These are phyloP conservation scores for Aspergillus sclerotioniger DNA, from an alignment of 495 filamentous ascomycete species.

Conservation along the genomic window DNA sequence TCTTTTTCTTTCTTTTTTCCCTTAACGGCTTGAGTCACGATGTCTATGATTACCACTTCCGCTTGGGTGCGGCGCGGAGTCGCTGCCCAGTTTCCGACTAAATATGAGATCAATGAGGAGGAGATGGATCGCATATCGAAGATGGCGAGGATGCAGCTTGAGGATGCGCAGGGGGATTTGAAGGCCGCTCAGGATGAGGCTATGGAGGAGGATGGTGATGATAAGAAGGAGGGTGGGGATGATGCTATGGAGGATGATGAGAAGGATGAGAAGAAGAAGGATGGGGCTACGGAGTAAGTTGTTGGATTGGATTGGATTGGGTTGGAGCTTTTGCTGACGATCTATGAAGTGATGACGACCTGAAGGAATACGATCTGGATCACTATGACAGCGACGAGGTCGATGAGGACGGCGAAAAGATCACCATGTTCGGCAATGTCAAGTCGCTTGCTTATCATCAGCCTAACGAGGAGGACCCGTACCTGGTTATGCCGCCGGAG, in stretches of 20 bases:
- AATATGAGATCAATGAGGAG: constrained; percentile 87
- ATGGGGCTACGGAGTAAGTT: constrained; percentile 19
- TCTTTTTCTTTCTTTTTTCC: constrained; percentile 2
- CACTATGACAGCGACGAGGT: constrained; percentile 86
- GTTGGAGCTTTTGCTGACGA: background rate
- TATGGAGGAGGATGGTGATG: constrained; percentile 29
- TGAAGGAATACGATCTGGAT: constrained; percentile 94
- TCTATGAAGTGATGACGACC: constrained; percentile 63
- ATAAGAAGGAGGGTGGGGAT: constrained; percentile 31
- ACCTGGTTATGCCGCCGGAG: constrained; percentile 79
- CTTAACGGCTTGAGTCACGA: background rate
- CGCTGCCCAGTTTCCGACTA: constrained; percentile 85
- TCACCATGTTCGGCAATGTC: constrained; percentile 94
- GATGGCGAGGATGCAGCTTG: constrained; percentile 85
- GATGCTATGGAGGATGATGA: constrained; percentile 32
- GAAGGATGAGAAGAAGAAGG: constrained; percentile 27
- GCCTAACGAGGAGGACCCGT: constrained; percentile 89
- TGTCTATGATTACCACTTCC: constrained; percentile 91
- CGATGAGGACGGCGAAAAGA: constrained; percentile 61
- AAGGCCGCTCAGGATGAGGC: constrained; percentile 57
- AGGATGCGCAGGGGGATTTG: constrained; percentile 86
- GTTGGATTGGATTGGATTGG: background rate
- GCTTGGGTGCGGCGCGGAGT: constrained; percentile 93
- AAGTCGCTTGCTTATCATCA: constrained; percentile 90
- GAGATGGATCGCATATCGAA: constrained; percentile 88